Evolutionary conservation across 2,329 filamentous ascomycete genomes (phyloP).

Genomic region (Colletotrichum filicis): DNA sequence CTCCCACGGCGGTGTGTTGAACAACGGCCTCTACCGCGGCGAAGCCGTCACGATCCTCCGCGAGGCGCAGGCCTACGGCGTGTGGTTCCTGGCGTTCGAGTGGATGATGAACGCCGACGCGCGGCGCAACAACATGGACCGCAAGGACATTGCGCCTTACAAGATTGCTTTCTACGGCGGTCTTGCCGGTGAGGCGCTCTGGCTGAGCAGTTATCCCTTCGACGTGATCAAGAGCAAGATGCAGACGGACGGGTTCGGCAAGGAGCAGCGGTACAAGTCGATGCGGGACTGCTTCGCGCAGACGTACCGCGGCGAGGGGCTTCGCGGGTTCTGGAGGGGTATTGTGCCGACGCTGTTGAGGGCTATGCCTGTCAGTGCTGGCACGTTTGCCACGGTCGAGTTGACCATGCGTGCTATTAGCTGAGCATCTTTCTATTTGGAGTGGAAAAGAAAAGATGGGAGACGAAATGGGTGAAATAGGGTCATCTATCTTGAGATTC

Average conservation of each 20-base stretch:
- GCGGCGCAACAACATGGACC: slow-evolving; percentile 77
- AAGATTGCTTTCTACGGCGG: slow-evolving; percentile 95
- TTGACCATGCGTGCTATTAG: slow-evolving; percentile 72
- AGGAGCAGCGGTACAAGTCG: slow-evolving; percentile 74
- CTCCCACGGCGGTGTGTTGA: slow-evolving; percentile 71
- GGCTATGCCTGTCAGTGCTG: slow-evolving; percentile 96
- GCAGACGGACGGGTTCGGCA: slow-evolving; percentile 94
- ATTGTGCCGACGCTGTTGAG: slow-evolving; percentile 90
- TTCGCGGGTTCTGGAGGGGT: slow-evolving; percentile 93
- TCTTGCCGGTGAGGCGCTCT: slow-evolving; percentile 91
- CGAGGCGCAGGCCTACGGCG: slow-evolving; percentile 93
- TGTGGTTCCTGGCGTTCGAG: slow-evolving; percentile 96
- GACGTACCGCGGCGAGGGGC: slow-evolving; percentile 81
- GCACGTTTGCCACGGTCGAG: slow-evolving; percentile 92
- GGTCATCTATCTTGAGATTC: not conserved
- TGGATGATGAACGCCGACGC: slow-evolving; percentile 95
- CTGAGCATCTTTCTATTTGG: slow-evolving; percentile 32
- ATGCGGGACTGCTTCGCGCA: slow-evolving; percentile 93
- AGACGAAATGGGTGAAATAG: too few relatives aligned
- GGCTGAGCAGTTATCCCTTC: slow-evolving; percentile 93
- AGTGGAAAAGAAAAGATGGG: not conserved
- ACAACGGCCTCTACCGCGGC: slow-evolving; percentile 83
- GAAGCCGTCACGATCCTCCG: slow-evolving; percentile 86
- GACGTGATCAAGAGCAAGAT: slow-evolving; percentile 99
- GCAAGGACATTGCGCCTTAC: slow-evolving; percentile 81